These are phyloP conservation scores for sorghum (Sorghum bicolor) DNA, from an alignment of 176 grass and related monocot species.

Conservation along the genomic window DNA sequence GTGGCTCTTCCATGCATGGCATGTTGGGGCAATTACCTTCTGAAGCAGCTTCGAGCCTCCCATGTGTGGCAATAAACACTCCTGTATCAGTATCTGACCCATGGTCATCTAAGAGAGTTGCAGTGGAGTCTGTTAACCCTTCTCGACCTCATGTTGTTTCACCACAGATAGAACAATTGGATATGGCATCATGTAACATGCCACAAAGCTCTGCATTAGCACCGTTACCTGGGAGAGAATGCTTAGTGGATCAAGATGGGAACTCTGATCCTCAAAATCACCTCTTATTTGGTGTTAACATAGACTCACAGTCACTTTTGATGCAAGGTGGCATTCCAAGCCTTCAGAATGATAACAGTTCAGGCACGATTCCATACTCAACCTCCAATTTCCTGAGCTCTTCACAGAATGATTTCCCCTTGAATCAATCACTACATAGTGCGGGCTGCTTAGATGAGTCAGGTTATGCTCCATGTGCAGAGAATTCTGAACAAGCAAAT, in stretches of 20 bases:
- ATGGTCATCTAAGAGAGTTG: conserved; percentile 73
- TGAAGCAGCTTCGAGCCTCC: conserved; percentile 48
- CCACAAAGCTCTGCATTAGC: conserved; percentile 51
- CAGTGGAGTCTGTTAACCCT: conserved; percentile 53
- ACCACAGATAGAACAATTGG: conserved; percentile 49
- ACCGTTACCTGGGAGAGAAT: conserved; percentile 70
- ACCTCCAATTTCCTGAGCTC: conserved; percentile 67
- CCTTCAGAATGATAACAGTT: conserved; percentile 40
- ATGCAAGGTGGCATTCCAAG: conserved; percentile 60
- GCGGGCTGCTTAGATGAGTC: conserved; percentile 63
- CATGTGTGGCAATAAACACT: conserved; percentile 50
- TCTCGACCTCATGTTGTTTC: conserved; percentile 36
- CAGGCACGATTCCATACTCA: conserved; percentile 54
- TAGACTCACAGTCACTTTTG: conserved; percentile 79
- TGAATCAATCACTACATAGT: conserved; percentile 62
- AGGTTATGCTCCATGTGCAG: conserved; percentile 40
- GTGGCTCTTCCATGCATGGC: conserved; percentile 43
- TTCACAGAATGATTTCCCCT: conserved; percentile 54
- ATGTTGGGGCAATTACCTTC: conserved; percentile 46
- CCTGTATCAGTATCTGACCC: conserved; percentile 42
- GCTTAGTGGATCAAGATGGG: conserved; percentile 55
- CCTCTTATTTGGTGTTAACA: conserved; percentile 74
- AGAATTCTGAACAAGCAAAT: conserved; percentile 60
- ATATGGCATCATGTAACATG: conserved; percentile 35
- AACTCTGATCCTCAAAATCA: conserved; percentile 63